Conservation (phyloP, 371 early-diverging fungal species). For the Saksenaea vasiformis region DNA sequence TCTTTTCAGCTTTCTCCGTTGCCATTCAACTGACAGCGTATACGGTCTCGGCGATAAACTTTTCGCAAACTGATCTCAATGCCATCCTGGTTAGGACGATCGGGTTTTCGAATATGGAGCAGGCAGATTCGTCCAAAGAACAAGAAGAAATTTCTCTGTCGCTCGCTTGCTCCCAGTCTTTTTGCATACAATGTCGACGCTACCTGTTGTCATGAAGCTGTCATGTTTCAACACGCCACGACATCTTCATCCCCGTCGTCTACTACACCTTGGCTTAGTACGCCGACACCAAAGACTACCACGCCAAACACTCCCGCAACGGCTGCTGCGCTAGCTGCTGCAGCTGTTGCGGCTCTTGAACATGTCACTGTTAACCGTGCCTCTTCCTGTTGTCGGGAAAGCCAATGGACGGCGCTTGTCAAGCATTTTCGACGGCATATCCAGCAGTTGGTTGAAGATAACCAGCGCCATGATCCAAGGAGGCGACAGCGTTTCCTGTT, state of each 20-base stretch:
- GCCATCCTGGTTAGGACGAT: neutral
- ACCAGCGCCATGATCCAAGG: neutral
- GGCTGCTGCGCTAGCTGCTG: neutral
- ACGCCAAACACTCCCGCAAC: neutral
- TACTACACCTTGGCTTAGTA: neutral
- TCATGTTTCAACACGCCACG: constrained; percentile 3
- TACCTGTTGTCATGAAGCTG: constrained; percentile 18
- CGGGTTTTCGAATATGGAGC: constrained; percentile 1
- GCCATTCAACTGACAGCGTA: constrained; percentile 4
- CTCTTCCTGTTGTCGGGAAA: neutral
- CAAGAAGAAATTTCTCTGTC: constrained; percentile 13
- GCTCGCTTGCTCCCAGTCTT: constrained; percentile 18
- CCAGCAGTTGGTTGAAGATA: neutral
- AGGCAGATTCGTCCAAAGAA: constrained; percentile 1
- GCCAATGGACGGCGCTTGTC: neutral
- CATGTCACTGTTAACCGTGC: neutral
- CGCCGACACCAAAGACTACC: neutral
- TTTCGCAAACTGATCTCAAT: neutral
- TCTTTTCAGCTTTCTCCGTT: neutral
- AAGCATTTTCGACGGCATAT: neutral
- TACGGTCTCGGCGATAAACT: neutral
- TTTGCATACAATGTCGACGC: constrained; percentile 18
- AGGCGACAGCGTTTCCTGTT: neutral
- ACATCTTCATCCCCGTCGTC: neutral
- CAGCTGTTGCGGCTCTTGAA: neutral